Evolutionary conservation across 1,139 yeast species (phyloP), one percentile per base, ranked within the genome.

Genomic region (Martiniozyma asiatica): DNA sequence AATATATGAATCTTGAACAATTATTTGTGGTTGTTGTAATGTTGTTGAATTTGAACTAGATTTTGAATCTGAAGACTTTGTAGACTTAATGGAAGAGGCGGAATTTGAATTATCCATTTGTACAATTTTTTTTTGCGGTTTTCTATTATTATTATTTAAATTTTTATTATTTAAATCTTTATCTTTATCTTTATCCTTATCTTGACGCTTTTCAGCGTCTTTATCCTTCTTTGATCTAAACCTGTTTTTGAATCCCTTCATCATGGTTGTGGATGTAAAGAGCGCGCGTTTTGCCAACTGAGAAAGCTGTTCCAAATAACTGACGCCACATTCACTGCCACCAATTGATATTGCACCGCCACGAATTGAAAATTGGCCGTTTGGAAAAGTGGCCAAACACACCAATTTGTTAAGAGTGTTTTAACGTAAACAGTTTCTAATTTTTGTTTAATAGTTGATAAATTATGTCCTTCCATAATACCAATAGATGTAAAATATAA

Each of bases 321-420:
- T 32, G 92, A 73, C 15, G 81, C 65, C 3, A 73, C 41, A 45
- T 84, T 82, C 22, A 80, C 94, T 5, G 74, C 63, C 28, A 80
- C 45, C 33, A 85, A 55, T 23, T 94, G 65, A 44, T 68, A 69
- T 26, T 72, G 72, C 3, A 75, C 68, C 0, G 95, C 94, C 4
- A 81, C 67, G 10, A 78, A 45, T 27, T 69, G 63, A 46, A 87
- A 81, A 52, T 87, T 87, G 35, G 73, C 44, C 30, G 68, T 39
- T 53, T 85, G 96, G 45, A 85, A 75, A 0, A 69, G 58, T 0
- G 95, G 96, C 96, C 96, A 85, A 7, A 85, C 78, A 28, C 63
- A 42, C 94, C 94, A 85, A 50, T 82, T 84, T 20, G 78, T 66
- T 20, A 58, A 39, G 25, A 82, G 53, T 0, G 93, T 80, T 5